Evolutionary conservation across 257 asterid species (phyloP), one percentile per base, ranked within the genome.

Genomic region (Leptodermis oblonga): DNA sequence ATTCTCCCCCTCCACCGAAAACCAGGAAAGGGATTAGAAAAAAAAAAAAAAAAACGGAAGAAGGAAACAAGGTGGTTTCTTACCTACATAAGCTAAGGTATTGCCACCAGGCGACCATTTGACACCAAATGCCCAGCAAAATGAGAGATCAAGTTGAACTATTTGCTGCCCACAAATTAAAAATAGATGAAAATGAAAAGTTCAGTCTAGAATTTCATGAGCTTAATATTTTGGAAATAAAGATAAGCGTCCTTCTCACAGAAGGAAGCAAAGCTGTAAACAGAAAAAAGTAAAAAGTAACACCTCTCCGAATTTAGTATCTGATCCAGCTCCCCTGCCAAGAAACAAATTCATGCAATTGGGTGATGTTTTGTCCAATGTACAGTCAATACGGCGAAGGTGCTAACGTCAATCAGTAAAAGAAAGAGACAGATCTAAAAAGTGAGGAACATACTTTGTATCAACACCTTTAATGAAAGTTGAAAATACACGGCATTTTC

Each of bases 391-490:
- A 53, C 53, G 23, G 41, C 61, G 42, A 73, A 18, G 54, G 73
- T 34, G 71, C 64, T 58, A 67, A 68, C 70, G 63, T 61, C 68
- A 66, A 14, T 34, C 42, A 70, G 70, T 34, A 65, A 81, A 62
- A 22, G 55, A 62, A 70, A 53, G 45, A 71, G 20, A 58, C 11
- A 58, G 66, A 23, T 52, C 51, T 14, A 60, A 31, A 74, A 73
- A 56, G 67, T 41, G 62, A 46, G 53, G 64, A 63, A 82, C 85
- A 66, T 85, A 94, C 99, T 83, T 94, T 80, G 83, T 69, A 79
- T 94, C 97, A 63, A 94, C 91, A 14, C 99, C 99, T 85, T 94
- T 94, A 77, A 94, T 91, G 92, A 94, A 94, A 63, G 99, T 94
- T 70, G 96, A 88, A 79, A 94, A 94, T 31, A 94, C 96, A 61